Percentiles rank a stretch among this genome's conserved stretches.
Conservation (phyloP, 2,329 filamentous ascomycete species). For the Rhinocladiella similis region DNA sequence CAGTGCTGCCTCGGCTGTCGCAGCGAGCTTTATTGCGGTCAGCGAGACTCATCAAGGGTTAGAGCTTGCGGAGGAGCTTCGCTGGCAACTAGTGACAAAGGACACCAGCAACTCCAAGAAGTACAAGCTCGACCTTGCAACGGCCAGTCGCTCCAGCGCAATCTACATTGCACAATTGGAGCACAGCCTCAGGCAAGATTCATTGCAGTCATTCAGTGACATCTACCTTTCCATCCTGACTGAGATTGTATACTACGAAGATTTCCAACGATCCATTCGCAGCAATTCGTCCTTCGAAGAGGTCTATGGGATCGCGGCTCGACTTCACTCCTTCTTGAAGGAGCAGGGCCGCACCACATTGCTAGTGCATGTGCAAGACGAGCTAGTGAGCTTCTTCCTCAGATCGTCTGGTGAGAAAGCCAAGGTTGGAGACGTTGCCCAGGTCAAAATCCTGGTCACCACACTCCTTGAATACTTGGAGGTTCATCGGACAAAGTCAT, state of each 20-base stretch:
- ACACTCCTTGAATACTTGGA: constrained; percentile 33
- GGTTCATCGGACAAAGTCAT: constrained; percentile 24
- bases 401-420: constrained; percentile 35
- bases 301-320: constrained; percentile 38
- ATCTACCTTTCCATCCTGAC: constrained; percentile 47
- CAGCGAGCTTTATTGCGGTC: constrained; percentile 37
- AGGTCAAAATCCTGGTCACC: constrained; percentile 38
- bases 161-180: constrained; percentile 50
- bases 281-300: constrained; percentile 41
- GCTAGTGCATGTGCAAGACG: constrained; percentile 33
- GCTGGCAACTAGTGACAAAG: constrained; percentile 41
- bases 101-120: constrained; percentile 34
- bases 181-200: constrained; percentile 37
- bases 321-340: constrained; percentile 37
- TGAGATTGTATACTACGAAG: constrained; percentile 43
- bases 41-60: constrained; percentile 36
- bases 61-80: constrained; percentile 39
- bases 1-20: constrained; percentile 39
- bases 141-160: constrained; percentile 37
- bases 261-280: constrained; percentile 39
- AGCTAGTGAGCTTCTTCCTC: constrained; percentile 37
- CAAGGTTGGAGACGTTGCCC: constrained; percentile 31
- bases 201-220: constrained; percentile 39
- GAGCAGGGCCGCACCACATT: constrained; percentile 29
- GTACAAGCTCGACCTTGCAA: constrained; percentile 36